Base-by-base conservation (phyloP, 1,284 basidiomycete genomes). In the Pascua guehoae region DNA sequence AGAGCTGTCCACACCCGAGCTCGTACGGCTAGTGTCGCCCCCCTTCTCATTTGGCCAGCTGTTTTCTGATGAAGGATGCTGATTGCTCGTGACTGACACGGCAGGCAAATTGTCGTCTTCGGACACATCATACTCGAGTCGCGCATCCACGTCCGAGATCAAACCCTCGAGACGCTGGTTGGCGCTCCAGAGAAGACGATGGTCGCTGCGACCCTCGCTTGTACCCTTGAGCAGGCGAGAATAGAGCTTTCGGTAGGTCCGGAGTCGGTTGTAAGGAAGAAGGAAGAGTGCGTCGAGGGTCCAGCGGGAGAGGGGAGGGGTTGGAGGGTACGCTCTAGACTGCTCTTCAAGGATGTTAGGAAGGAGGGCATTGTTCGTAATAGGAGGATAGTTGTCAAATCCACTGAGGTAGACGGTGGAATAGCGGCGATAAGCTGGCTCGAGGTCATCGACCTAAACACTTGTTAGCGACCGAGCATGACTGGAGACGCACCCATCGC, bases 171-270 rank as follows among this genome's bases (percentile, higher is more conserved):
- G 80, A 67, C 87, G 88, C 57, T 89, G 86, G 64, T 93, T 82
- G 8, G 93, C 93, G 8, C 83, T 83, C 0, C 88, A 80, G 16
- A 98, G 81, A 40, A 97, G 78, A 32, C 83, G 83, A 72, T 98
- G 88, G 72, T 98, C 95, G 64, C 87, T 91, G 66, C 88, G 82
- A 12, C 94, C 94, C 8, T 90, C 87, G 42, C 86, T 85, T 1
- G 92, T 95, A 70, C 87, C 91, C 77, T 89, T 92, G 56, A 98
- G 79, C 40, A 98, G 79, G 45, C 89, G 85, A 47, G 84, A 82
- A 70, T 98, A 98, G 1, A 98, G 82, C 74, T 89, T 94, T 72
- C 86, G 88, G 81, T 97, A 98, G 77, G 98, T 98, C 66, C 86
- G 86, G 56, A 98, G 79, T 36, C 95, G 85, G 14, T 81, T 80